These are phyloP conservation scores for Cymbopogon citratus DNA, from an alignment of 176 grass and related monocot species.

Conservation along the genomic window DNA sequence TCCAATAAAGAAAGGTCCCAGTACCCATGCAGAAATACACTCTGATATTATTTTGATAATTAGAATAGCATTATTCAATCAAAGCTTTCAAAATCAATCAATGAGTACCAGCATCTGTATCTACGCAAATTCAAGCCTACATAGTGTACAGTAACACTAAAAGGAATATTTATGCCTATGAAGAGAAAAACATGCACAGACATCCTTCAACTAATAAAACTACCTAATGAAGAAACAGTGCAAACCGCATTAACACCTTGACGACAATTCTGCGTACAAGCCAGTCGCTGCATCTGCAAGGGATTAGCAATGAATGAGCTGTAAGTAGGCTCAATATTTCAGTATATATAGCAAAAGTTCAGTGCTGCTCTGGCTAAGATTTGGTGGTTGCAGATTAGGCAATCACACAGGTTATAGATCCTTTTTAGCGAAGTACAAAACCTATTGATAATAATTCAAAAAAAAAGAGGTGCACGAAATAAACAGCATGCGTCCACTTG, in stretches of 20 bases:
- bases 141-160: not conserved
- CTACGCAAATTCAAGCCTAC: not conserved
- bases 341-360: not conserved
- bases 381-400: not conserved
- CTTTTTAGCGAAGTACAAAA: not conserved
- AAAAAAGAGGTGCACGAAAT: not conserved
- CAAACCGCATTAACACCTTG: constrained; percentile 63
- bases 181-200: not conserved
- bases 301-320: not conserved
- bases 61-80: not conserved
- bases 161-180: not conserved
- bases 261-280: constrained; percentile 67
- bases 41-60: not conserved
- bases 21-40: not conserved
- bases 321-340: not conserved
- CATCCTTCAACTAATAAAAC: constrained; percentile 28
- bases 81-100: not conserved
- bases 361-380: not conserved
- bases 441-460: not conserved
- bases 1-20: not conserved
- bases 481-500: not conserved
- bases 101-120: not conserved
- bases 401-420: not conserved
- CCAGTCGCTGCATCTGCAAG: constrained; percentile 88
- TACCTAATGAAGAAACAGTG: constrained; percentile 45